Percentiles rank a stretch among this genome's conserved stretches.
These are phyloP conservation scores for Hygrophila difformis DNA, from an alignment of 257 asterid genomes.

Conservation along the genomic window DNA sequence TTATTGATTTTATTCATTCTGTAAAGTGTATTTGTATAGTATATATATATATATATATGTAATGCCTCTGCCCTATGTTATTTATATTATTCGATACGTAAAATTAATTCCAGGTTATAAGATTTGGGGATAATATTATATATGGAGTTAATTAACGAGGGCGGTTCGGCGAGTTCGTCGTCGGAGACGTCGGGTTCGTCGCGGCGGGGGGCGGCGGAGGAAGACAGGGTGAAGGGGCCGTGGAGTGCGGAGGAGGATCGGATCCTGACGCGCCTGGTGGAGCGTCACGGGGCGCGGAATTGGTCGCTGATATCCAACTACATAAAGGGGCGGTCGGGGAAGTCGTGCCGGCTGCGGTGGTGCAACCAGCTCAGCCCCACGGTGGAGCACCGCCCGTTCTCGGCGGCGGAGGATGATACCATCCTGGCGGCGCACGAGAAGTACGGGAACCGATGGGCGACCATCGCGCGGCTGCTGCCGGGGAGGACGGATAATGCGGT, in stretches of 20 bases:
- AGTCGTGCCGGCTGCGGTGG: slow-evolving; percentile 79
- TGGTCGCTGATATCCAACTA: slow-evolving; percentile 77
- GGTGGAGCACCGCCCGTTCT: slow-evolving; percentile 79
- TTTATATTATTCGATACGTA: no score
- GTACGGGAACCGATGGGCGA: slow-evolving; percentile 82
- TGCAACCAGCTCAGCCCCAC: slow-evolving; percentile 76
- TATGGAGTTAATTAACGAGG: no score
- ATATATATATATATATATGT: no score
- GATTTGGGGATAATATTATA: no score
- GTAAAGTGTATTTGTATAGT: no score
- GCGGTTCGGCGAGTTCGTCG: slow-evolving; percentile 37
- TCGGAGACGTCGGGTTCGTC: slow-evolving; percentile 30
- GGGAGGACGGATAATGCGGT: slow-evolving; percentile 91
- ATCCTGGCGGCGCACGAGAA: slow-evolving; percentile 56
- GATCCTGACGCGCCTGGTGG: slow-evolving; percentile 66
- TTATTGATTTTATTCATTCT: no score
- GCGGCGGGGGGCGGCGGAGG: slow-evolving; percentile 12
- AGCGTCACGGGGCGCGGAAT: slow-evolving; percentile 58
- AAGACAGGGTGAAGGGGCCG: slow-evolving; percentile 63
- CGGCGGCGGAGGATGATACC: slow-evolving; percentile 54
- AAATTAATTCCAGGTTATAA: no score
- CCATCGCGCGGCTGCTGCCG: slow-evolving; percentile 71
- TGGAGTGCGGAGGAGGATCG: slow-evolving; percentile 90
- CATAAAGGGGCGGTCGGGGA: slow-evolving; percentile 73
- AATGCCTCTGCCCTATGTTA: no score